Percentiles rank a stretch among this genome's conserved stretches.
Evolutionary conservation across 352 stramenopile species (phyloP).

Genomic region (Globisporangium solare): DNA sequence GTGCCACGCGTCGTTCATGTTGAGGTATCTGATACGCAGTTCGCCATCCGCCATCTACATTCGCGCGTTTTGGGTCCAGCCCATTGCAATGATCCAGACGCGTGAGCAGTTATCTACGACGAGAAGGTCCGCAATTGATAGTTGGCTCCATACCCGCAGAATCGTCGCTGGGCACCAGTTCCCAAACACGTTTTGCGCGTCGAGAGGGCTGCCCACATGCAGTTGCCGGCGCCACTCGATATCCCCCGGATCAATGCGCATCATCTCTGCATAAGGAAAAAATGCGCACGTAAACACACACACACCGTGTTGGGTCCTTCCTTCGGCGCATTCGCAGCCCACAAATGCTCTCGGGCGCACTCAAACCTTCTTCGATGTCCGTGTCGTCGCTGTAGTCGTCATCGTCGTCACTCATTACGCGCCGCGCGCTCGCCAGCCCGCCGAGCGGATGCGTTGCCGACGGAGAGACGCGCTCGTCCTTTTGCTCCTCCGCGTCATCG

Average conservation of each 20-base stretch:
- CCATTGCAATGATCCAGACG: constrained; percentile 1
- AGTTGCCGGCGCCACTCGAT: constrained; percentile 71
- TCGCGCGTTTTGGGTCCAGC: not conserved
- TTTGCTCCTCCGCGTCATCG: not conserved
- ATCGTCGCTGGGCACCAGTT: constrained; percentile 78
- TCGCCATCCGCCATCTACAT: constrained; percentile 55
- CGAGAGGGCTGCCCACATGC: constrained; percentile 52
- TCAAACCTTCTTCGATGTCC: constrained; percentile 64
- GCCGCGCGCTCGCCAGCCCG: not conserved
- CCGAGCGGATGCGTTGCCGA: not conserved
- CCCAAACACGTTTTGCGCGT: constrained; percentile 78
- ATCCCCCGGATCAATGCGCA: constrained; percentile 66
- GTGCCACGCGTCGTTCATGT: constrained; percentile 78
- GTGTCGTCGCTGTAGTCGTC: constrained; percentile 47
- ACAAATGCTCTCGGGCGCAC: too few species aligned
- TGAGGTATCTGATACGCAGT: constrained; percentile 65
- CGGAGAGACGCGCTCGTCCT: not conserved
- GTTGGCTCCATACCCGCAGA: constrained; percentile 22
- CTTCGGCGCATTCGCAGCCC: not conserved
- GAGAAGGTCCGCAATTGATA: not conserved
- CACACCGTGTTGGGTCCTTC: constrained; percentile 1
- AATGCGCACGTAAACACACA: constrained; percentile 9
- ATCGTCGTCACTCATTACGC: not conserved
- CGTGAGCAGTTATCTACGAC: not conserved
- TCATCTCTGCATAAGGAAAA: constrained; percentile 64